These are phyloP conservation scores for Typha latifolia DNA, from an alignment of 176 grass and related monocot genomes.

Conservation along the genomic window DNA sequence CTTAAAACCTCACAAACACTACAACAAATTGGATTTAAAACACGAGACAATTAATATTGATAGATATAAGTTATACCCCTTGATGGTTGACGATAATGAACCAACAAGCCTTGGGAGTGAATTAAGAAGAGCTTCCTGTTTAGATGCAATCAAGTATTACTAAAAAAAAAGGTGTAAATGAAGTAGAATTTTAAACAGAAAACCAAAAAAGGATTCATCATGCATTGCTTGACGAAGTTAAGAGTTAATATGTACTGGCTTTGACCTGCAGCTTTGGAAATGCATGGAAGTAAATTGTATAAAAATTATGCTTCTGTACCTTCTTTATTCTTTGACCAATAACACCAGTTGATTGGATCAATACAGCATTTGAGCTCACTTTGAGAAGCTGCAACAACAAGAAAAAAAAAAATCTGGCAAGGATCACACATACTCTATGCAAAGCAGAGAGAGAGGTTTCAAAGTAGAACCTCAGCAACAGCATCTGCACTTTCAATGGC, in stretches of 20 bases:
- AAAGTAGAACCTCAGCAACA: slow-evolving; percentile 62
- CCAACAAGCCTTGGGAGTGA: slow-evolving; percentile 81
- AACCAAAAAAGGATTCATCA: background rate
- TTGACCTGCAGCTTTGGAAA: slow-evolving; percentile 13
- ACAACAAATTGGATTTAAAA: background rate
- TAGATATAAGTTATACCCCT: slow-evolving; percentile 49
- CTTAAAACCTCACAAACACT: background rate
- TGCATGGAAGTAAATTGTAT: slow-evolving; percentile 1
- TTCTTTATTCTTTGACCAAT: slow-evolving; percentile 98
- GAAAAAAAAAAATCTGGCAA: slow-evolving; percentile 18
- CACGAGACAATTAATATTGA: background rate
- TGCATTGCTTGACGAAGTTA: background rate
- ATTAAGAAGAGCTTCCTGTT: slow-evolving; percentile 83
- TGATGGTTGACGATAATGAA: slow-evolving; percentile 56
- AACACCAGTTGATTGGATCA: slow-evolving; percentile 94
- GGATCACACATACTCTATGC: background rate
- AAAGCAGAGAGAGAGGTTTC: background rate
- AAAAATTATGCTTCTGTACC: slow-evolving; percentile 21
- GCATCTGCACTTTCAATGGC: slow-evolving; percentile 74
- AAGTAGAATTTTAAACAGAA: slow-evolving; percentile 14
- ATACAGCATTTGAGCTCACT: slow-evolving; percentile 48
- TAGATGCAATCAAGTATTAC: slow-evolving; percentile 27
- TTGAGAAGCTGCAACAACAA: slow-evolving; percentile 51
- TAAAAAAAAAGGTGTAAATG: slow-evolving; percentile 7
- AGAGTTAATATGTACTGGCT: background rate